Evolutionary conservation across 2,329 filamentous ascomycete species (phyloP).

Genomic region (Monosporascus sp.): DNA sequence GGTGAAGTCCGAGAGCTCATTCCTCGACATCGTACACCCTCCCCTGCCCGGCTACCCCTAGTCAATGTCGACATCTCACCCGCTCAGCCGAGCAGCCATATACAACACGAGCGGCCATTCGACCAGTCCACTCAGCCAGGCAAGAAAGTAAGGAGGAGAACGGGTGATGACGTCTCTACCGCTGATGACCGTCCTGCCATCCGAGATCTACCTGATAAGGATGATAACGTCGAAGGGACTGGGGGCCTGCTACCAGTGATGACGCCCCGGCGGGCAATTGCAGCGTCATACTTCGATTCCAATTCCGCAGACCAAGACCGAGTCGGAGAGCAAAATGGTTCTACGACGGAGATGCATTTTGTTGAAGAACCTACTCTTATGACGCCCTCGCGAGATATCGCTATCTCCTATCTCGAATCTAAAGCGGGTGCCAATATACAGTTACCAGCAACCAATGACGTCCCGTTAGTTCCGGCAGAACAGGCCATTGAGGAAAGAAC

Average conservation of each 20-base stretch:
- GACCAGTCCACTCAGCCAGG: slow-evolving; percentile 28
- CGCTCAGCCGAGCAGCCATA: slow-evolving; percentile 27
- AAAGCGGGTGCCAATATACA: slow-evolving; percentile 1
- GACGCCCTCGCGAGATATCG: slow-evolving; percentile 1
- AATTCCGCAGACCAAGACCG: slow-evolving; percentile 1
- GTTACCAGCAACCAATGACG: background rate
- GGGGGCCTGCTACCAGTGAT: slow-evolving; percentile 9
- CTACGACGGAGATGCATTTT: background rate
- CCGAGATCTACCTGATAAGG: slow-evolving; percentile 4
- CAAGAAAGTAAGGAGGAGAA: slow-evolving; percentile 30
- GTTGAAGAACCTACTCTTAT: background rate
- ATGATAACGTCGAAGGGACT: slow-evolving; percentile 1
- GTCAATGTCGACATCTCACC: slow-evolving; percentile 26
- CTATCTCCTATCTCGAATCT: slow-evolving; percentile 4
- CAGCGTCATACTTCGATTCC: slow-evolving; percentile 13
- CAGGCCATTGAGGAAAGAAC: slow-evolving; percentile 2
- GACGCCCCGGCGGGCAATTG: slow-evolving; percentile 11
- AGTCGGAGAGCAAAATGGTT: slow-evolving; percentile 1
- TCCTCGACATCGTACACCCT: slow-evolving; percentile 12
- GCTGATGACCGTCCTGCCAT: slow-evolving; percentile 17
- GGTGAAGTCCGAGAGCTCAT: slow-evolving; percentile 3
- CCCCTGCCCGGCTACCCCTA: slow-evolving; percentile 8
- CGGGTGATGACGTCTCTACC: slow-evolving; percentile 18
- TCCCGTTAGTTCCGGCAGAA: background rate
- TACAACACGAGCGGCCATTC: slow-evolving; percentile 33